Evolutionary conservation across 73 alveolate genomes (phyloP).

Genomic region (Tetrahymena malaccensis): DNA sequence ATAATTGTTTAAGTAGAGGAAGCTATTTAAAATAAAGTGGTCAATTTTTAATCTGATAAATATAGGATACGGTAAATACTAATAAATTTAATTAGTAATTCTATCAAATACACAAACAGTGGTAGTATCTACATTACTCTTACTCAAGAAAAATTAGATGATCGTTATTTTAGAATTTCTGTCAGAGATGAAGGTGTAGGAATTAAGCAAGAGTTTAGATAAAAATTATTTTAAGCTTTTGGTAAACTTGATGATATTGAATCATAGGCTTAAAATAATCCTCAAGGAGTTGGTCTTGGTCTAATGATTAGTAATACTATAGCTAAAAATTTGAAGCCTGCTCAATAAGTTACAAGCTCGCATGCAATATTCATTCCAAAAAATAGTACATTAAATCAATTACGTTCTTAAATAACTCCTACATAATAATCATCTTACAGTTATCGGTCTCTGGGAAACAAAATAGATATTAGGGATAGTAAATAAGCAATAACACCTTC

Average conservation of each 20-base stretch:
- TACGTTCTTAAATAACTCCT: not conserved
- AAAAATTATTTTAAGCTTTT: constrained; percentile 10
- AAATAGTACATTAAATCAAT: not conserved
- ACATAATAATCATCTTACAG: not conserved
- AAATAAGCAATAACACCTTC: not conserved
- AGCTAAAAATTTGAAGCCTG: constrained; percentile 5
- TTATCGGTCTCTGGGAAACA: not conserved
- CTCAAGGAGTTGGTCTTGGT: constrained; percentile 42
- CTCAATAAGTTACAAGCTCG: not conserved
- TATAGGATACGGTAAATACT: not conserved
- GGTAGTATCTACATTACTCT: not conserved
- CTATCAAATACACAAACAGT: not conserved
- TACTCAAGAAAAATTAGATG: not conserved
- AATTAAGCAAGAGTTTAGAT: constrained; percentile 3
- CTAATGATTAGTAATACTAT: constrained; percentile 16
- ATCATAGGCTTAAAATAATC: not conserved
- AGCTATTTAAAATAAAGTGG: not conserved
- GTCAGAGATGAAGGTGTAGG: constrained; percentile 38
- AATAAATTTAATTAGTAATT: not conserved
- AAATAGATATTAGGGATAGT: not conserved
- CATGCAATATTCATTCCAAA: not conserved
- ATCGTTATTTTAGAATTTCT: not conserved
- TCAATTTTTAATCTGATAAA: not conserved
- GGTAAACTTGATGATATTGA: constrained; percentile 27
- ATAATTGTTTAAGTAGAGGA: not conserved